Conservation (phyloP, 805 yeast species). For the Metschnikowia koreensis region DNA sequence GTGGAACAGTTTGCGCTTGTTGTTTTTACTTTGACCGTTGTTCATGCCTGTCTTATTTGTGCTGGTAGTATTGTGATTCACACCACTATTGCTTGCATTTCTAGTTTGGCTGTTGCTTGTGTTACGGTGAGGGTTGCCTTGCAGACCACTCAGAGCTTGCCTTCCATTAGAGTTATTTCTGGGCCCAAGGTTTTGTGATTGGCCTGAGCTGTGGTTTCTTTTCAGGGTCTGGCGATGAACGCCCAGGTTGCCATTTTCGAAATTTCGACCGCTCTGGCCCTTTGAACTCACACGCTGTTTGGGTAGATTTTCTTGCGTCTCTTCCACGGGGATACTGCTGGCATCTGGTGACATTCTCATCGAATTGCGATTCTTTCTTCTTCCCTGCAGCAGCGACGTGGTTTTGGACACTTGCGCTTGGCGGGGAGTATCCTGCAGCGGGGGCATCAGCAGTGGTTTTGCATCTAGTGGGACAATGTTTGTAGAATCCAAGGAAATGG, state of each 20-base stretch:
- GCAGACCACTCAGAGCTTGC: constrained; percentile 11
- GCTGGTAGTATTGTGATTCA: background rate
- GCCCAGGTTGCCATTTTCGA: constrained; percentile 5
- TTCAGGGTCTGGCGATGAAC: constrained; percentile 9
- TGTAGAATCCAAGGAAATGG: constrained; percentile 26
- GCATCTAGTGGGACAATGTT: constrained; percentile 4
- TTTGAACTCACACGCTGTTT: constrained; percentile 5
- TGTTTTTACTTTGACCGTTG: constrained; percentile 14
- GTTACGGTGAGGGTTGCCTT: constrained; percentile 2
- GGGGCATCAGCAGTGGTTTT: background rate
- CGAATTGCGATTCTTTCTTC: constrained; percentile 35
- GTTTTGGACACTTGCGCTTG: background rate
- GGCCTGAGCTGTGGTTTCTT: constrained; percentile 5
- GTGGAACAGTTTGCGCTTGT: constrained; percentile 34
- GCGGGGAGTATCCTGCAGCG: constrained; percentile 3
- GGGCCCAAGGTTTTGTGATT: background rate
- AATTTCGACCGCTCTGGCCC: background rate
- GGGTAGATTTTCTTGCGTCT: constrained; percentile 16
- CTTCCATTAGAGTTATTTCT: constrained; percentile 6
- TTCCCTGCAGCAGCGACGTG: constrained; percentile 3
- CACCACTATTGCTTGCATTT: constrained; percentile 1
- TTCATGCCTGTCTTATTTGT: constrained; percentile 7
- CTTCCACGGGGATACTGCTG: constrained; percentile 16
- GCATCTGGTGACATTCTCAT: constrained; percentile 24
- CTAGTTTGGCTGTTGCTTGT: background rate